Conservation (phyloP, 305 asterid species). For the Fraxinus baroniana region DNA sequence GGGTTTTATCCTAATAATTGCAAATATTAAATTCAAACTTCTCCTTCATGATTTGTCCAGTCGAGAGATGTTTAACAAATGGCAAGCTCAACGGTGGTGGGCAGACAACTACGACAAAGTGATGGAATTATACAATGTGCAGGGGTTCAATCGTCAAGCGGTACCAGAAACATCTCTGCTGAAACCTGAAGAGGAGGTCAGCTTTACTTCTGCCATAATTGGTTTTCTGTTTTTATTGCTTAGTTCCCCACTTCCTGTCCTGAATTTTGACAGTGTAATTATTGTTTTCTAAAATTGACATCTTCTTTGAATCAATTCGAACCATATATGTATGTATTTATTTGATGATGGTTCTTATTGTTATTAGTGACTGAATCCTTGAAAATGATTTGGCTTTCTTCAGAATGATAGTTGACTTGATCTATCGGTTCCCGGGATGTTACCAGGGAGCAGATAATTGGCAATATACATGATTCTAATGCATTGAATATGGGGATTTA, state of each 20-base stretch:
- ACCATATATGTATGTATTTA: neutral
- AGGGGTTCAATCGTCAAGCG: constrained; percentile 55
- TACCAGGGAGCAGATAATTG: neutral
- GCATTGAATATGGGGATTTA: neutral
- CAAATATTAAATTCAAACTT: constrained; percentile 16
- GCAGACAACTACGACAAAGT: constrained; percentile 79
- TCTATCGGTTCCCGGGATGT: neutral
- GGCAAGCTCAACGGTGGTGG: constrained; percentile 97
- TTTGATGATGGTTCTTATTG: neutral
- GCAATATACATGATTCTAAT: neutral
- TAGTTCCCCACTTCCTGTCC: neutral
- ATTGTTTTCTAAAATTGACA: neutral
- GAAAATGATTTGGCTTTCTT: neutral
- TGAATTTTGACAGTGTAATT: neutral
- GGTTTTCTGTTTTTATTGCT: neutral
- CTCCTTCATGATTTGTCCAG: constrained; percentile 41
- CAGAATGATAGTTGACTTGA: neutral
- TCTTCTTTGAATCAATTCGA: neutral
- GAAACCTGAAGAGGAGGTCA: constrained; percentile 74
- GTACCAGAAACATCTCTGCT: constrained; percentile 67
- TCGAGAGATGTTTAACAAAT: constrained; percentile 84
- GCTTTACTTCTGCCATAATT: constrained; percentile 14
- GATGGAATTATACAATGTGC: constrained; percentile 84
- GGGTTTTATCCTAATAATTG: neutral
- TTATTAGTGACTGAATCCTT: neutral